Base-by-base conservation (phyloP, 2,329 filamentous ascomycete genomes). In the Colletotrichum endophyticum region DNA sequence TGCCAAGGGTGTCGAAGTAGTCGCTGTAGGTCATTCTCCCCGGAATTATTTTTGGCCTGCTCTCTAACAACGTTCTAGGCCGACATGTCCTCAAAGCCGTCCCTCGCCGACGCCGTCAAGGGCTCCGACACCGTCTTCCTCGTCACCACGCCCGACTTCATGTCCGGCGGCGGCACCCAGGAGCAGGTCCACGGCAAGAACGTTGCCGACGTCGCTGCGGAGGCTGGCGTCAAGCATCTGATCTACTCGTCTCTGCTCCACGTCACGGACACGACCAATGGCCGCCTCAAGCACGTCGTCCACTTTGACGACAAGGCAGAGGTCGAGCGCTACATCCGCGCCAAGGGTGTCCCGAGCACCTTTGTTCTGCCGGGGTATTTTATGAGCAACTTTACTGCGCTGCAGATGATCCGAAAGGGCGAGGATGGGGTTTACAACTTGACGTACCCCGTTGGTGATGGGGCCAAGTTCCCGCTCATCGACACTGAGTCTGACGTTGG, bases 321-420 rank as follows among this genome's bases (percentile, higher is more conserved):
- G 25, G 83, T 88, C 1, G 88, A 89, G 77, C 66, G 81, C 16
- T 89, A 90, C 74, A 88, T 90, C 70, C 86, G 87, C 16, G 72
- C 77, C 0, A 78, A 88, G 1, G 85, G 84, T 1, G 81, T 91
- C 6, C 85, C 86, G 13, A 86, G 85, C 63, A 85, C 89, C 0
- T 91, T 89, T 80, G 86, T 89, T 77, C 82, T 87, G 5, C 87
- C 89, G 0, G 90, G 84, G 0, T 85, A 84, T 53, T 91, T 89
- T 77, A 91, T 91, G 89, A 85, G 87, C 78, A 91, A 91, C 72
- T 83, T 87, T 30, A 79, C 83, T 27, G 76, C 49, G 3, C 25
- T 75, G 27, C 76, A 81, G 75, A 32, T 79, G 28, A 78, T 80
- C 34, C 79, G 79, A 8, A 79, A 81, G 72, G 77, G 70, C 34